Evolutionary conservation across 352 stramenopile species (phyloP).

Genomic region (Pythium monospermum): DNA sequence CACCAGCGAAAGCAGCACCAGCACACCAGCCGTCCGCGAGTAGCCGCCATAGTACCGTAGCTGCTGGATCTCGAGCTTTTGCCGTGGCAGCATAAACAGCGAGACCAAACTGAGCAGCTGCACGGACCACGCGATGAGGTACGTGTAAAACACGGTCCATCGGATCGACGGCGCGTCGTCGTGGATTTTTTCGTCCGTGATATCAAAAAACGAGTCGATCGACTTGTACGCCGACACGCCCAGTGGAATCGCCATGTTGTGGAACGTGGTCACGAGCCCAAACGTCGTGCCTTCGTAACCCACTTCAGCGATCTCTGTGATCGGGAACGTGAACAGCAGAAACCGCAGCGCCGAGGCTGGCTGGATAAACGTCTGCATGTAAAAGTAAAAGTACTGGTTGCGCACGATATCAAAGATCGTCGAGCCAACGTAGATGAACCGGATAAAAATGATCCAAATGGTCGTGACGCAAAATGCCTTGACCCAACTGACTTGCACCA

Average conservation of each 20-base stretch:
- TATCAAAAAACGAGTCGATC: conserved; percentile 36
- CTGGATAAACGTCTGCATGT: conserved; percentile 40
- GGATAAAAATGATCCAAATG: conserved; percentile 48
- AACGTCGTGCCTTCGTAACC: conserved; percentile 60
- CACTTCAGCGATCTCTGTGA: conserved; percentile 48
- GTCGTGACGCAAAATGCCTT: conserved; percentile 44
- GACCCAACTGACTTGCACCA: conserved; percentile 51
- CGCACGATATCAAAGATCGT: conserved; percentile 49
- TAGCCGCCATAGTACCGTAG: conserved; percentile 57
- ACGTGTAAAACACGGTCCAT: conserved; percentile 42
- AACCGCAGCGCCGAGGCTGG: conserved; percentile 41
- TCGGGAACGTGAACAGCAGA: conserved; percentile 47
- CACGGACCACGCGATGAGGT: conserved; percentile 42
- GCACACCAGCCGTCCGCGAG: conserved; percentile 32
- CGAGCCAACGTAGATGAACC: conserved; percentile 38
- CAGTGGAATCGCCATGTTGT: conserved; percentile 53
- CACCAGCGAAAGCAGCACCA: conserved; percentile 32
- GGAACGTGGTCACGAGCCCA: conserved; percentile 53
- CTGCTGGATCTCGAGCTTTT: conserved; percentile 65
- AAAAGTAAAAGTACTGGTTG: conserved; percentile 50
- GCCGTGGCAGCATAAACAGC: conserved; percentile 40
- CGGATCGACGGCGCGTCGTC: conserved; percentile 30
- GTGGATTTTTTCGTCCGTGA: conserved; percentile 20
- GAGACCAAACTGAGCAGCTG: conserved; percentile 38
- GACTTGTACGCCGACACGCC: conserved; percentile 35